Base-by-base conservation (phyloP, 108 stramenopile genomes). In the Pseudonitzschia delicatissima region DNA sequence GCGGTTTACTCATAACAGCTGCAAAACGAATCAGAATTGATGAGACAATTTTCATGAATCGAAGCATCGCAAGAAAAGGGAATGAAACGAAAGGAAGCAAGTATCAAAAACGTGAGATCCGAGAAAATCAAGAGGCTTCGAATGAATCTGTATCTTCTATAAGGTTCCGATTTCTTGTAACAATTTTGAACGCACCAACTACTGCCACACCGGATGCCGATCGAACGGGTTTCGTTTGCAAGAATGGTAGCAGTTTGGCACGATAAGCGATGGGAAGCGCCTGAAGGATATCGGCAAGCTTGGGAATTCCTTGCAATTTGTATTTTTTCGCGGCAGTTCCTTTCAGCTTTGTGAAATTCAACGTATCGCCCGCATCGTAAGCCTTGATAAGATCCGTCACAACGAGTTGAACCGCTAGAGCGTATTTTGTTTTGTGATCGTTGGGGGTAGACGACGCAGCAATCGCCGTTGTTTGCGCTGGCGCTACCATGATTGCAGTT, bases 1-100 rank as follows among this genome's bases (percentile, higher is more conserved):
- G 97, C 11, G 97, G 97, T 67, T 97, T 97, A 72, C 80, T 79
- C 97, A 97, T 97, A 45, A 97, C 95, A 0, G 97, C 97, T 26
- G 60, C 57, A 34, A 11, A 15, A 48, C 9, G 47, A 48, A 8
- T 39, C 20, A 48, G n/a, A n/a, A n/a, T n/a, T n/a, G n/a, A n/a
- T n/a, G n/a, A n/a, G n/a, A n/a, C n/a, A n/a, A n/a, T n/a, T n/a
- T n/a, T n/a, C n/a, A n/a, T n/a, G n/a, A n/a, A n/a, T n/a, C n/a
- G n/a, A n/a, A n/a, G n/a, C n/a, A n/a, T n/a, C n/a, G 26, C 26
- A 55, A 55, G 4, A n/a, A 27, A 3, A 18, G 23, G 7, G 6
- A 48, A 48, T 23, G 17, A 6, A 8, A 48, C 20, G 7, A 48
- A 23, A 44, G 3, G 42, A 44, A 7, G n/a, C n/a, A n/a, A n/a